Conservation (phyloP, 2,329 filamentous ascomycete species). For the Chalaropsis thielavioides region DNA sequence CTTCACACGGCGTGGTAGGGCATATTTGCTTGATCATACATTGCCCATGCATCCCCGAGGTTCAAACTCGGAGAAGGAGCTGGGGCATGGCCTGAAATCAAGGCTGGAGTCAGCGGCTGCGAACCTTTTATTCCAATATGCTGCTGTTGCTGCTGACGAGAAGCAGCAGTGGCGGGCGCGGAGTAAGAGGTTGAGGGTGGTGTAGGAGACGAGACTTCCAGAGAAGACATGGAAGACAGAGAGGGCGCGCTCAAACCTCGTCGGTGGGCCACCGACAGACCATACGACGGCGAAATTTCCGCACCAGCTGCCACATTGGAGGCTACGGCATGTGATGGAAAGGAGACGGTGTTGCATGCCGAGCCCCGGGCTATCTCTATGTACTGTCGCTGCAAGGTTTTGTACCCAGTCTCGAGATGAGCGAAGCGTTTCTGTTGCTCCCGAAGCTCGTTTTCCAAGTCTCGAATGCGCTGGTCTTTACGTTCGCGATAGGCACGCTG, state of each 20-base stretch:
- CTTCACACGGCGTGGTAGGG: neutral
- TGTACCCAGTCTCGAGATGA: conserved; percentile 24
- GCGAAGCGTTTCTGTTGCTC: neutral
- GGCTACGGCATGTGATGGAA: neutral
- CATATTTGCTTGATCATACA: conserved; percentile 2
- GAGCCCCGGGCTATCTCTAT: neutral
- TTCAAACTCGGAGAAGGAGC: neutral
- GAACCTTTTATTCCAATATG: neutral
- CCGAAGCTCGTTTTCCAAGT: conserved; percentile 14
- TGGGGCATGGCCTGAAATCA: neutral
- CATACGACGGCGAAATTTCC: neutral
- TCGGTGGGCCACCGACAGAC: neutral
- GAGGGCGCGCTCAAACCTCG: neutral
- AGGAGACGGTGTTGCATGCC: neutral
- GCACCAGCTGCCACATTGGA: neutral
- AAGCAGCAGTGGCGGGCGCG: neutral
- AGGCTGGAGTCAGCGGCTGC: neutral
- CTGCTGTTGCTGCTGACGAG: neutral
- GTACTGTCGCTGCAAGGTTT: neutral
- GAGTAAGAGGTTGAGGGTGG: neutral
- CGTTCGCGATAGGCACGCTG: conserved; percentile 25
- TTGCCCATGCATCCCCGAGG: neutral
- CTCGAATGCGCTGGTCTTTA: conserved; percentile 21
- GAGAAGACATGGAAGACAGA: neutral
- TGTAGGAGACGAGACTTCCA: neutral